Conservation (phyloP, 176 grass and related monocot genomes). For the Triticum turgidum region DNA sequence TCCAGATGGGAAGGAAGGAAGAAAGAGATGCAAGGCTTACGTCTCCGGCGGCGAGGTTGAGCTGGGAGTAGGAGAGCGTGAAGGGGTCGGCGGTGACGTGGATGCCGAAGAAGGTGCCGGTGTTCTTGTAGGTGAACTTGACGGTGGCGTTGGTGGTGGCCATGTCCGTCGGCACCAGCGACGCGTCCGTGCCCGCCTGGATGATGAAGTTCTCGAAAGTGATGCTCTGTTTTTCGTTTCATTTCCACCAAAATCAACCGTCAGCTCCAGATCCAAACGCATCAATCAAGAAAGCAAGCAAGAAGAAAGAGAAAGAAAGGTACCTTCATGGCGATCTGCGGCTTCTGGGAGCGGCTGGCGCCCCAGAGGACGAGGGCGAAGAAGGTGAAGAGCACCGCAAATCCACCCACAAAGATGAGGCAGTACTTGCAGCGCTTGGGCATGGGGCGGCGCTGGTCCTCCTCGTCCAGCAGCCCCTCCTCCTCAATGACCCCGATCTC, state of each 20-base stretch:
- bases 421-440: slow-evolving; percentile 62
- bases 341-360: slow-evolving; percentile 83
- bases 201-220: slow-evolving; percentile 84
- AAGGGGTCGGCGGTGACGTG: slow-evolving; percentile 63
- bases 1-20: neutral
- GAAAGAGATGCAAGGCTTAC: slow-evolving; percentile 20
- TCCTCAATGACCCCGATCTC: slow-evolving; percentile 84
- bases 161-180: slow-evolving; percentile 97
- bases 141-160: slow-evolving; percentile 80
- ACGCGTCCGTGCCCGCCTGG: slow-evolving; percentile 95
- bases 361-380: slow-evolving; percentile 97
- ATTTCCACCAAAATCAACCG: neutral
- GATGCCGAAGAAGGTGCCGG: slow-evolving; percentile 89
- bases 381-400: slow-evolving; percentile 83
- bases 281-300: neutral
- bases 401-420: slow-evolving; percentile 54
- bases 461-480: slow-evolving; percentile 60
- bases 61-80: slow-evolving; percentile 66
- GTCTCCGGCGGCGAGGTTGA: slow-evolving; percentile 65
- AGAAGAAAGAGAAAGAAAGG: neutral
- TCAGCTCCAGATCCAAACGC: slow-evolving; percentile 4
- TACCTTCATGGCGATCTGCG: slow-evolving; percentile 68
- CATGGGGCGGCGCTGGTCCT: slow-evolving; percentile 42
- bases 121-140: slow-evolving; percentile 82
- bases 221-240: slow-evolving; percentile 51